phyloP scores from a whole-genome alignment of 768 basidiomycete genomes.

The Panellus pusillus region DNA sequence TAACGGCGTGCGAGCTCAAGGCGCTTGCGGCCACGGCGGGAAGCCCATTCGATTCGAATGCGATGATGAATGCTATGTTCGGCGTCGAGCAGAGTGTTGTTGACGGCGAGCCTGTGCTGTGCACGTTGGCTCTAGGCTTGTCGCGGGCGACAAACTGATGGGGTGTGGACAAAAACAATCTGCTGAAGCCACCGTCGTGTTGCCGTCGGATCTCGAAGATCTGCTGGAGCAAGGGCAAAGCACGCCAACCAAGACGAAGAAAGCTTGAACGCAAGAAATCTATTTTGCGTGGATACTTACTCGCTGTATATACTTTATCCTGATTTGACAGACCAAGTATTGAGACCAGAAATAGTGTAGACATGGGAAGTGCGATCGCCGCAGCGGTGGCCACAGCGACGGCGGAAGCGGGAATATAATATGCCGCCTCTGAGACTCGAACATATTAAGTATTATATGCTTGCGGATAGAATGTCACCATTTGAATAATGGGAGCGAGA shows the following conservation, averaged over 20 bases:
- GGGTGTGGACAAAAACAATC: constrained; percentile 49
- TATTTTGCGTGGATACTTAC: neutral
- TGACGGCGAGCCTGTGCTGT: constrained; percentile 39
- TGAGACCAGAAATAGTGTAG: too few relatives aligned
- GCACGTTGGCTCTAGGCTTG: constrained; percentile 60
- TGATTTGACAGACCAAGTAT: too few relatives aligned
- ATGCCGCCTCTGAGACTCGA: too few relatives aligned
- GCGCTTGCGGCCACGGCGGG: constrained; percentile 46
- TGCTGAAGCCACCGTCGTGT: constrained; percentile 56
- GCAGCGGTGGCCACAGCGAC: too few relatives aligned
- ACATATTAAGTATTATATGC: too few relatives aligned
- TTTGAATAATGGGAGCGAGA: too few relatives aligned
- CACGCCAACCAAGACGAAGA: constrained; percentile 19
- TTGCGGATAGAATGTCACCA: too few relatives aligned
- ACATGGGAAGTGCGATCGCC: too few relatives aligned
- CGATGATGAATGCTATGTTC: constrained; percentile 39
- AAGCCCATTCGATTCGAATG: constrained; percentile 35
- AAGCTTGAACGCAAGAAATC: neutral
- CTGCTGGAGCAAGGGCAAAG: constrained; percentile 22
- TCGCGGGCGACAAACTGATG: constrained; percentile 35
- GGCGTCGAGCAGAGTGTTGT: constrained; percentile 15
- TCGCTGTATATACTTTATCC: too few relatives aligned
- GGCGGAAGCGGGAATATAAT: too few relatives aligned
- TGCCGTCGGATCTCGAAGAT: constrained; percentile 42
- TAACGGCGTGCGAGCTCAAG: constrained; percentile 59